A percentile compares a stretch with the other conserved stretches of the same genome.
Conservation (phyloP, 2,329 filamentous ascomycete genomes). For the Alternaria solani region DNA sequence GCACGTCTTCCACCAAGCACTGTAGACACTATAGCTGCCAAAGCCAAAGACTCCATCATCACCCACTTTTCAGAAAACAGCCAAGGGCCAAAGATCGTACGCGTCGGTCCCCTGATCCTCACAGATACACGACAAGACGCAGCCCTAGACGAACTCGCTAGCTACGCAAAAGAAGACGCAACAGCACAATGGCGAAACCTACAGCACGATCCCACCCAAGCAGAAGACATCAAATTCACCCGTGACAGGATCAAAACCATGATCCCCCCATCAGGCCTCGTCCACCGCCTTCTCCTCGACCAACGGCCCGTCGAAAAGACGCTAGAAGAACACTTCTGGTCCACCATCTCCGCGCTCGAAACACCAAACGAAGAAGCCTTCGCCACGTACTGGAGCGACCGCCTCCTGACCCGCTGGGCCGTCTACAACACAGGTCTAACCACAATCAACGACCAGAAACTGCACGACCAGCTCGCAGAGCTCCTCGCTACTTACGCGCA, state of each 20-base stretch:
- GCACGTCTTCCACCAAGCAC: slow-evolving; percentile 21
- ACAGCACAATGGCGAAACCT: slow-evolving; percentile 34
- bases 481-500: slow-evolving; percentile 40
- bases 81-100: slow-evolving; percentile 8
- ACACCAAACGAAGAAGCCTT: slow-evolving; percentile 40
- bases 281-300: slow-evolving; percentile 23
- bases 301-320: slow-evolving; percentile 31
- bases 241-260: slow-evolving; percentile 24
- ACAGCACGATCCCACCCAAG: slow-evolving; percentile 19
- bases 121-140: slow-evolving; percentile 18
- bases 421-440: slow-evolving; percentile 39
- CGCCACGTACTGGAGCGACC: slow-evolving; percentile 44
- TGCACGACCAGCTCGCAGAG: slow-evolving; percentile 46
- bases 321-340: slow-evolving; percentile 36
- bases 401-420: slow-evolving; percentile 34
- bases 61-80: slow-evolving; percentile 6
- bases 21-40: slow-evolving; percentile 12
- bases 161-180: slow-evolving; percentile 31
- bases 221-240: slow-evolving; percentile 35
- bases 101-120: slow-evolving; percentile 29
- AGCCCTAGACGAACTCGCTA: slow-evolving; percentile 24
- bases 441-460: slow-evolving; percentile 38
- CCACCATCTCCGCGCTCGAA: slow-evolving; percentile 37
- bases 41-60: slow-evolving; percentile 23
- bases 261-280: slow-evolving; percentile 16